Conservation (phyloP, 1,284 basidiomycete genomes). For the Naganishia sp. region DNA sequence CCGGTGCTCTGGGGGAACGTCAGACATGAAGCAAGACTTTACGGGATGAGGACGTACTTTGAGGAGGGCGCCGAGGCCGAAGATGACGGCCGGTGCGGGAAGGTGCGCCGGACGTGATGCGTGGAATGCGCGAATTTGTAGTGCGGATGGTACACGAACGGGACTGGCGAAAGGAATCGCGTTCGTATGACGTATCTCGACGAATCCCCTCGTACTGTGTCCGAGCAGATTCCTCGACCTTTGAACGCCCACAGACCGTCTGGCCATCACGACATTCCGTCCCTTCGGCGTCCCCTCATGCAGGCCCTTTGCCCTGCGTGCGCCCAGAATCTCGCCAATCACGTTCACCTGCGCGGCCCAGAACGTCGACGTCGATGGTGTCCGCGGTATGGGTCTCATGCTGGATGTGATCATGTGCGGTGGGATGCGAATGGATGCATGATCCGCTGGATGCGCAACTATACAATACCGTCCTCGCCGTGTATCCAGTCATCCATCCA, state of each 20-base stretch:
- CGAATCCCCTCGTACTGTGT: too few relatives aligned
- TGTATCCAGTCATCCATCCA: too few relatives aligned
- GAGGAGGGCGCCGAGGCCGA: slow-evolving; percentile 44
- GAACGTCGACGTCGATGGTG: background rate
- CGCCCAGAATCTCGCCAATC: background rate
- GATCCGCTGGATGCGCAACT: background rate
- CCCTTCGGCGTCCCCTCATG: too few relatives aligned
- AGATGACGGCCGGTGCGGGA: slow-evolving; percentile 47
- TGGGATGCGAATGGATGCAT: background rate
- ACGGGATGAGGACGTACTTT: slow-evolving; percentile 42
- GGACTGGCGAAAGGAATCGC: too few relatives aligned
- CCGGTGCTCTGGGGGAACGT: slow-evolving; percentile 41
- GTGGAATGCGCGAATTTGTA: slow-evolving; percentile 40
- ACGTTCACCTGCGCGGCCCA: slow-evolving; percentile 15
- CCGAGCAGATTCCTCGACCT: too few relatives aligned
- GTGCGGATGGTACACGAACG: background rate
- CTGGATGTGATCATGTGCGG: background rate
- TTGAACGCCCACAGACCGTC: too few relatives aligned
- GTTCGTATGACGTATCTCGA: too few relatives aligned
- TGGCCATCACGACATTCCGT: too few relatives aligned
- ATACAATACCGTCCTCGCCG: too few relatives aligned
- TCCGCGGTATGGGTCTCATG: background rate
- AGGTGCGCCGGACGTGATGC: slow-evolving; percentile 41
- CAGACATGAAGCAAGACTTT: background rate
- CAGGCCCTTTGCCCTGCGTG: background rate